Evolutionary conservation across 306 rosid genomes (phyloP), one percentile per base, ranked within the genome.

Genomic region (Ziziphus jujuba): DNA sequence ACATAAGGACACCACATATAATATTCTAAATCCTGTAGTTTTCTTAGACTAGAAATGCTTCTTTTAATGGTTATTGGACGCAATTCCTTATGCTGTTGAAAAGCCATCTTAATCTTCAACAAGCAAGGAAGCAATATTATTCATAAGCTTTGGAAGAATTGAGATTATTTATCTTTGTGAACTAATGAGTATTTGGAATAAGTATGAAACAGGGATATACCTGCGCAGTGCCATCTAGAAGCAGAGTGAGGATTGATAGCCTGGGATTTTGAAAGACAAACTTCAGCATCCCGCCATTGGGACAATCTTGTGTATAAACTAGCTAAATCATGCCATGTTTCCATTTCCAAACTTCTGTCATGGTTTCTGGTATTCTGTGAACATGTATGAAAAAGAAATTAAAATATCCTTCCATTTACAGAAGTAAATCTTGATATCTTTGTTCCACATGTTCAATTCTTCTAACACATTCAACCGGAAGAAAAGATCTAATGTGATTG

Each of bases 291-390:
- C 45, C 69, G 73, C 96, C 97, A 92, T 44, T 81, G 88, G 9
- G 97, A 89, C 66, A 87, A 75, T 33, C 80, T 71, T 15, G 75
- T 87, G 69, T 92, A 92, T 20, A 87, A 57, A 20, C 87, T 77
- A 35, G 96, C 95, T 52, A 92, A 84, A 69, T 92, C 97, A 65
- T 85, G 89, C 98, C 98, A 92, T 33, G 87, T 80, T 84, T 92
- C 96, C 87, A 84, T 86, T 86, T 92, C 98, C 68, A 89, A 75
- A 63, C 77, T 87, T 86, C 88, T 77, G 62, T 82, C 81, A 24
- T 59, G 75, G 60, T 69, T 79, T 82, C 83, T 74, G 75, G 74
- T 73, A 57, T 53, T 67, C 98, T 89, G 84, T 34, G 65, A 59
- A 64, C 45, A 70, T 13, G n/a, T 21, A 72, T 49, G 68, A 48